Evolutionary conservation across 768 basidiomycete species (phyloP).

Genomic region (Naganishia onofrii): DNA sequence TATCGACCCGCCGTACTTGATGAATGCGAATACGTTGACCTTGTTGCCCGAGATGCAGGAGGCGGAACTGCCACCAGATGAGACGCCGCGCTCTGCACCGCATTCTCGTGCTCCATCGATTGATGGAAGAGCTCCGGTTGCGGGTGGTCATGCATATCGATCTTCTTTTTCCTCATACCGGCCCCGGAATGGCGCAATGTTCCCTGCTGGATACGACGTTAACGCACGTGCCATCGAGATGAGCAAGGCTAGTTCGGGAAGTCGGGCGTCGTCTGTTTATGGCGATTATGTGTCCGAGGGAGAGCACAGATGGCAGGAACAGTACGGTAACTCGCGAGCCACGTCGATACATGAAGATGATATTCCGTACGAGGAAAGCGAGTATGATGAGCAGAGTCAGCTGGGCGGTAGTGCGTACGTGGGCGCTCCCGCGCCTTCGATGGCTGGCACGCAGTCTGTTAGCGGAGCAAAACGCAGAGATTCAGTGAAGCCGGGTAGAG

Average conservation of each 20-base stretch:
- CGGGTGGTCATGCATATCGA: slow-evolving; percentile 30
- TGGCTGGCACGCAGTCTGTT: neutral
- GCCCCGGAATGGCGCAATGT: slow-evolving; percentile 15
- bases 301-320: slow-evolving; percentile 9
- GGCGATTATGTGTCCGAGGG: slow-evolving; percentile 22
- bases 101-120: slow-evolving; percentile 31
- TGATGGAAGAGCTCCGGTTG: slow-evolving; percentile 28
- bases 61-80: slow-evolving; percentile 33
- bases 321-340: neutral
- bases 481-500: slow-evolving; percentile 21
- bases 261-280: slow-evolving; percentile 20
- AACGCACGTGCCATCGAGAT: slow-evolving; percentile 20
- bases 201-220: slow-evolving; percentile 29
- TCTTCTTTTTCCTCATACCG: slow-evolving; percentile 29
- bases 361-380: slow-evolving; percentile 24
- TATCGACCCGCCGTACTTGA: slow-evolving; percentile 29
- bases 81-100: slow-evolving; percentile 28
- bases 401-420: neutral
- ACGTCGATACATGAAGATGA: slow-evolving; percentile 4
- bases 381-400: slow-evolving; percentile 16
- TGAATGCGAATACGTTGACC: slow-evolving; percentile 42
- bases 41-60: slow-evolving; percentile 45
- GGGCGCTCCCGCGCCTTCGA: neutral
- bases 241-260: neutral
- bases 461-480: slow-evolving; percentile 5